Evolutionary conservation across 768 basidiomycete genomes (phyloP), one percentile per base, ranked within the genome.

Genomic region (Vararia minispora): DNA sequence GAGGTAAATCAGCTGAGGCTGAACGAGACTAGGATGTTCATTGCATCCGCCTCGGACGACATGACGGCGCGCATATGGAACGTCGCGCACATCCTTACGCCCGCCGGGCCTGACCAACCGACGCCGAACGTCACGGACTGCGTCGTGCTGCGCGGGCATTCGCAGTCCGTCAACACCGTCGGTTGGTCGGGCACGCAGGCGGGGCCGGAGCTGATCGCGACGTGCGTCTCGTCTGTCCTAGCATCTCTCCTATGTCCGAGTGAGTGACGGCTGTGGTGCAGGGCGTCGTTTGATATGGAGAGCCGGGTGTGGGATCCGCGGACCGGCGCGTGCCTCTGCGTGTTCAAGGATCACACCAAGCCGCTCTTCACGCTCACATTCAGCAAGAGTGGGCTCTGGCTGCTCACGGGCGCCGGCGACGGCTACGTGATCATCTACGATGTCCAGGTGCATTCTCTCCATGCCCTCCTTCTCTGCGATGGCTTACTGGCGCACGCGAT

Each of bases 21-120:
- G 46, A 87, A 81, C 43, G 62, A 71, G 12, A 61, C 69, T n/a
- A 62, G 71, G 26, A 83, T 79, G 23, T 69, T 71, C 29, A 52
- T 90, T 29, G 84, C 83, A 10, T 82, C 84, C 5, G 85, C 82
- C 54, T 85, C 87, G 1, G 87, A 90, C 50, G 87, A 90, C 46
- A 63, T 63, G 45, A 85, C 83, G 0, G 78, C 81, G 14, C 74
- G 80, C 25, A 69, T 89, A 48, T 90, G 85, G 85, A 68, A 72
- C 39, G 59, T 83, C 34, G 71, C 71, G 37, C 64, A 67, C 35
- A 47, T 74, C 17, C 55, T 42, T 33, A 54, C 58, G 8, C 46
- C 48, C n/a, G 35, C 52, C 27, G 50, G 59, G 7, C 35, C 50
- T 6, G 34, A 34, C 31, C 32, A 35, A 27, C 16, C 33, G 11